phyloP scores from a whole-genome alignment of 257 asterid genomes.

The Gardenia jasminoides region DNA sequence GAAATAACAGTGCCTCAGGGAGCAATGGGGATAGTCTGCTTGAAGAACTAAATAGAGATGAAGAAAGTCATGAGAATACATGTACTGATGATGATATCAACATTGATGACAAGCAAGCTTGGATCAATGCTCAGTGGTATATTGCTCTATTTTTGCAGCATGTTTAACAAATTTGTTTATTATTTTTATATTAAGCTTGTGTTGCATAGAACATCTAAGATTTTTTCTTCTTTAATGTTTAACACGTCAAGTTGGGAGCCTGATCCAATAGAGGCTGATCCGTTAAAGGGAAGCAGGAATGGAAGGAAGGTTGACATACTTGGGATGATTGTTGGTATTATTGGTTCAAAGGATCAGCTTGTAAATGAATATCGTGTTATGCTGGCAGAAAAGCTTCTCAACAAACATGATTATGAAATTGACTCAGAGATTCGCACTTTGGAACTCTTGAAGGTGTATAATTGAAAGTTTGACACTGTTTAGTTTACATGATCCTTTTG shows the following conservation, averaged over 20 bases:
- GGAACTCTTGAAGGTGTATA: slow-evolving; percentile 88
- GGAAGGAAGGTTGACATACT: slow-evolving; percentile 91
- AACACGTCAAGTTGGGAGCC: slow-evolving; percentile 83
- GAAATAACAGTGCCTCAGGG: slow-evolving; percentile 72
- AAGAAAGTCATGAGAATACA: slow-evolving; percentile 86
- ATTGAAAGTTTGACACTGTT: slow-evolving; percentile 16
- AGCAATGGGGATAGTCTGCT: slow-evolving; percentile 91
- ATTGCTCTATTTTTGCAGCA: slow-evolving; percentile 6
- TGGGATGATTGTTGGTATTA: slow-evolving; percentile 92
- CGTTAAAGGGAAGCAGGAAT: slow-evolving; percentile 74
- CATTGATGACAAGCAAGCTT: slow-evolving; percentile 87
- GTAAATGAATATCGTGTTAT: slow-evolving; percentile 95
- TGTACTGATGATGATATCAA: slow-evolving; percentile 67
- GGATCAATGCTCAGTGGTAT: slow-evolving; percentile 87
- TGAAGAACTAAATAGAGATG: slow-evolving; percentile 93
- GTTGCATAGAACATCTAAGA: slow-evolving; percentile 30
- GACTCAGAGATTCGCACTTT: slow-evolving; percentile 92
- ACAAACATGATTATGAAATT: slow-evolving; percentile 89
- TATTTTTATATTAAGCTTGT: neutral
- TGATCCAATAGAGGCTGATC: slow-evolving; percentile 96
- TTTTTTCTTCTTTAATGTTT: slow-evolving; percentile 24
- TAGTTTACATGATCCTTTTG: slow-evolving; percentile 17
- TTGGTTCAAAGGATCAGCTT: slow-evolving; percentile 98
- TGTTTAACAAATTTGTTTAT: slow-evolving; percentile 1
- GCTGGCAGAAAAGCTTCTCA: slow-evolving; percentile 98